A percentile compares a stretch with the other conserved stretches of the same genome.
phyloP scores from a whole-genome alignment of 768 basidiomycete species.

The Tulasnella sp. region DNA sequence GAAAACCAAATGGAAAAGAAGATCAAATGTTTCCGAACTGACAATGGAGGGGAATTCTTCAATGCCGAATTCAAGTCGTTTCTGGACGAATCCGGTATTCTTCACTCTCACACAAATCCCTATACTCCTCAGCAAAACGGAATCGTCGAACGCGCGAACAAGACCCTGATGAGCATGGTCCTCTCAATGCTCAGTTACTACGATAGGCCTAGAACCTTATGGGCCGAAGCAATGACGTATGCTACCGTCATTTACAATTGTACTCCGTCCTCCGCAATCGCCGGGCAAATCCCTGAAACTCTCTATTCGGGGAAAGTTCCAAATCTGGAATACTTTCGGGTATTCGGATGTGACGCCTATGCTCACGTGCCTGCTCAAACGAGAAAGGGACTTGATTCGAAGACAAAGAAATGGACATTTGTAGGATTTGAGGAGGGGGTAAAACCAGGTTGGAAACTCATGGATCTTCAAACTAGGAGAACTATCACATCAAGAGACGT shows the following conservation, averaged over 20 bases:
- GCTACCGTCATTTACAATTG: constrained; percentile 1
- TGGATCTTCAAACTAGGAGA: constrained; percentile 17
- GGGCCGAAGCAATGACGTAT: constrained; percentile 6
- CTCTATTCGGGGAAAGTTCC: background rate
- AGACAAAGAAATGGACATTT: constrained; percentile 4
- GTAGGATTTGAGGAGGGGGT: constrained; percentile 22
- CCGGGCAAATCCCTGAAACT: background rate
- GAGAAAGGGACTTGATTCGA: background rate
- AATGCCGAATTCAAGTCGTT: constrained; percentile 3
- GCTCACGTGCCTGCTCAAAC: constrained; percentile 3
- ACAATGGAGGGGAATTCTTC: constrained; percentile 18
- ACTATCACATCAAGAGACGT: constrained; percentile 12
- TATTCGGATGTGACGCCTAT: constrained; percentile 6
- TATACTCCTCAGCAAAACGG: constrained; percentile 18
- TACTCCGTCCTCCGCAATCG: background rate
- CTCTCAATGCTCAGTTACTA: constrained; percentile 1
- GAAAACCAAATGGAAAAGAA: constrained; percentile 1
- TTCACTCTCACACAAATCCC: constrained; percentile 2
- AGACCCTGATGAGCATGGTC: constrained; percentile 2
- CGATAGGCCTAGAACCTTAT: constrained; percentile 12
- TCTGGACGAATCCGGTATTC: constrained; percentile 8
- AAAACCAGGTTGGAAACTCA: constrained; percentile 29
- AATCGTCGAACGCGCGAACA: constrained; percentile 12
- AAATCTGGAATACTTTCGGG: background rate
- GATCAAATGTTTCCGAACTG: constrained; percentile 8